Evolutionary conservation across 2,329 filamentous ascomycete genomes (phyloP).

Genomic region (Colletotrichum chrysophilum): DNA sequence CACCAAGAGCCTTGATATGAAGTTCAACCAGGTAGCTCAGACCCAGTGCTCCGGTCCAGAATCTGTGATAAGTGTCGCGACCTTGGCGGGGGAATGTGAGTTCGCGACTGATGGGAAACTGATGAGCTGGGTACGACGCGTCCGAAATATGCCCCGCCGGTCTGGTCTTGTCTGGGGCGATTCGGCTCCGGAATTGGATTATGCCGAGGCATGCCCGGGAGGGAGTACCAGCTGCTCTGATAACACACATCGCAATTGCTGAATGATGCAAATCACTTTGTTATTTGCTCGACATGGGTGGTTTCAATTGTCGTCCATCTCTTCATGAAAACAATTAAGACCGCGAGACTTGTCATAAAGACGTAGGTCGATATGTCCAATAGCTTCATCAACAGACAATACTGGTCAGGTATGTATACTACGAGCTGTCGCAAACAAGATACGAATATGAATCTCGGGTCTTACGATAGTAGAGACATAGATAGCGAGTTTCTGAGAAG

Average conservation of each 20-base stretch:
- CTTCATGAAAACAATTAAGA: neutral
- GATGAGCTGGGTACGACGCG: neutral
- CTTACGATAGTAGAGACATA: neutral
- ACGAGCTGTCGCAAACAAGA: neutral
- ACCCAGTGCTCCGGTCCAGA: neutral
- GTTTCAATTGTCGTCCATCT: neutral
- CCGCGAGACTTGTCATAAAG: neutral
- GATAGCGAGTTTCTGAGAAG: neutral
- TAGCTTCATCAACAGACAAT: neutral
- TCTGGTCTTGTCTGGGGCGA: neutral
- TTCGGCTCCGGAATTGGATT: neutral
- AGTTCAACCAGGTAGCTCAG: neutral
- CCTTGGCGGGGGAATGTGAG: neutral
- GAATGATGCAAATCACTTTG: neutral
- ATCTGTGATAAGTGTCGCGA: neutral
- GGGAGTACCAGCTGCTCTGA: neutral
- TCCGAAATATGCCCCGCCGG: neutral
- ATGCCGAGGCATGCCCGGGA: constrained; percentile 5
- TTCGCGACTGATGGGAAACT: neutral
- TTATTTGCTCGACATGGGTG: neutral
- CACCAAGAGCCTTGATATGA: neutral
- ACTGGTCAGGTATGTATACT: too few species aligned
- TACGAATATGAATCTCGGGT: neutral
- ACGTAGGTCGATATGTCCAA: neutral
- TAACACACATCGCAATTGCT: neutral